phyloP scores from a whole-genome alignment of 2,329 filamentous ascomycete genomes.

The Penicillium sp. region DNA sequence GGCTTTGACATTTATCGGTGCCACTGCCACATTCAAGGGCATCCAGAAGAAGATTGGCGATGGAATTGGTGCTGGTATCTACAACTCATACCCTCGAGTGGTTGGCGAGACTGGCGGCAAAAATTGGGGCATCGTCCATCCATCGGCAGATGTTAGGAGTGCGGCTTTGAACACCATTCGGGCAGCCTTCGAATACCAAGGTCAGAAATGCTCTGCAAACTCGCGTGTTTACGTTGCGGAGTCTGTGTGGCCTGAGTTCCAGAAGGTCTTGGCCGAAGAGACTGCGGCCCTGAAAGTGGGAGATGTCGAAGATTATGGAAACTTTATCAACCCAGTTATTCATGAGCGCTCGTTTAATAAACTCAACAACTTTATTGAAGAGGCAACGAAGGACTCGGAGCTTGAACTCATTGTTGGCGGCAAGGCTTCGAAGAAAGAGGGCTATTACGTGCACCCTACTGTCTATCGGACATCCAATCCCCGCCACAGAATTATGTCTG shows the following conservation, averaged over 20 bases:
- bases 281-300: conserved; percentile 68
- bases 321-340: conserved; percentile 84
- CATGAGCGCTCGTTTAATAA: conserved; percentile 76
- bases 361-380: conserved; percentile 70
- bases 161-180: conserved; percentile 76
- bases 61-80: conserved; percentile 73
- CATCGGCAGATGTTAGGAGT: conserved; percentile 70
- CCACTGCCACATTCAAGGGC: conserved; percentile 80
- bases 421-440: conserved; percentile 69
- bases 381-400: conserved; percentile 68
- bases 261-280: conserved; percentile 62
- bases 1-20: conserved; percentile 85
- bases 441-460: conserved; percentile 78
- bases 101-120: conserved; percentile 88
- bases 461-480: conserved; percentile 72
- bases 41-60: conserved; percentile 80
- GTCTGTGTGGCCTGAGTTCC: conserved; percentile 71
- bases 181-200: conserved; percentile 83
- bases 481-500: conserved; percentile 66
- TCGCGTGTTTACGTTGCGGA: conserved; percentile 73
- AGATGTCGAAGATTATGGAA: conserved; percentile 63
- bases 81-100: conserved; percentile 77
- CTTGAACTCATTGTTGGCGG: conserved; percentile 73
- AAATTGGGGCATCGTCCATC: conserved; percentile 82
- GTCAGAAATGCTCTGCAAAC: conserved; percentile 83